Conservation (phyloP, 495 filamentous ascomycete species). For the Podospora pseudocomata region DNA sequence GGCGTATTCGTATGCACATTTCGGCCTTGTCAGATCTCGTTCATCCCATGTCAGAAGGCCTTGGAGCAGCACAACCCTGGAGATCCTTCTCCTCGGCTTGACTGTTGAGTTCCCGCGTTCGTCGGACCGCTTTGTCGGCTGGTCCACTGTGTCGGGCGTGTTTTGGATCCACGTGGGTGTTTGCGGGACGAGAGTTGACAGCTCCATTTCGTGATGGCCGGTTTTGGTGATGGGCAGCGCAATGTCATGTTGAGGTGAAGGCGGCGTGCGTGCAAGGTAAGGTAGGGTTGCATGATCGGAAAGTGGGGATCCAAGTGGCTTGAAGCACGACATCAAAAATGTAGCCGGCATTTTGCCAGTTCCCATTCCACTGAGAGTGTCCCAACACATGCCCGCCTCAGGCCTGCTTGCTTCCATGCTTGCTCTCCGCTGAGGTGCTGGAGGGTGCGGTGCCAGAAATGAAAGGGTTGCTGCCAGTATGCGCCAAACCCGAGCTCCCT, state of each 20-base stretch:
- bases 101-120: background rate
- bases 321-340: conserved; percentile 20
- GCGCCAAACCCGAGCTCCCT: background rate
- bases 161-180: conserved; percentile 4
- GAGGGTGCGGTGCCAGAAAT: conserved; percentile 25
- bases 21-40: conserved; percentile 35
- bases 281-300: conserved; percentile 35
- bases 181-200: background rate
- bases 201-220: background rate
- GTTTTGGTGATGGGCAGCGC: background rate
- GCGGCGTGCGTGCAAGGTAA: background rate
- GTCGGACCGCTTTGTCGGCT: conserved; percentile 17
- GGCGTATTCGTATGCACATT: conserved; percentile 4
- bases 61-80: conserved; percentile 9
- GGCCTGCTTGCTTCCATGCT: conserved; percentile 12
- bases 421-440: background rate
- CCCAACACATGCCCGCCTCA: conserved; percentile 23
- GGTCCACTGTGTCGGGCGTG: conserved; percentile 25
- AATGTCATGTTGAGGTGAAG: background rate
- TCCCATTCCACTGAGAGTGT: conserved; percentile 21
- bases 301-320: conserved; percentile 18
- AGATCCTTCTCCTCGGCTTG: conserved; percentile 8
- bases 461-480: conserved; percentile 19
- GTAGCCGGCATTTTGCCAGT: conserved; percentile 37
- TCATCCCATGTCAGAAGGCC: conserved; percentile 35